Base-by-base conservation (phyloP, 257 asterid species). In the Anisodus tanguticus region DNA sequence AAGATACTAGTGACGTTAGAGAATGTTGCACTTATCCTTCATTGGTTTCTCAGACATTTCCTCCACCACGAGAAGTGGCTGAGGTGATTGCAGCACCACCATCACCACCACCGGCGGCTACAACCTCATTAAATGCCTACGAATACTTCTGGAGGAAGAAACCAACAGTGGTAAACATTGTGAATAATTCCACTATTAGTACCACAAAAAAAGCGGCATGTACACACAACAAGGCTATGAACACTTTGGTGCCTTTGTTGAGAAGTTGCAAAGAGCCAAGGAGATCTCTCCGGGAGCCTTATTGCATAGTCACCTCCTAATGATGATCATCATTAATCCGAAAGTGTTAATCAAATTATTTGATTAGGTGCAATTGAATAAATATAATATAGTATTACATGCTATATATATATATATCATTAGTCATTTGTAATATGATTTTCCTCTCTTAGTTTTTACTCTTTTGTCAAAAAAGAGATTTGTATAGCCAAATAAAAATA, bases 251-350 rank as follows among this genome's bases (percentile, higher is more conserved):
- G 57, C 89, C 93, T 70, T 82, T 86, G 17, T 53, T 87, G 80
- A 89, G 88, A 85, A 91, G 93, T 41, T 95, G 98, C 98, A 92
- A 90, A 45, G 94, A 92, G 84, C 81, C 90, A 0, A 89, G 89
- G 72, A 91, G 89, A 62, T 88, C 96, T 77, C 90, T 87, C 45
- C 88, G 94, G 92, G 92, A 90, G 90, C 93, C 97, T 49, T 64
- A 86, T 77, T 94, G 98, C 94, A 89, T 95, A 84, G 95, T 95
- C 81, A 92, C 98, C 35, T 93, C 92, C 82, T 90, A 83, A 92
- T 74, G 58, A 31, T 62, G 59, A 43, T 22, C 70, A 53, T 19
- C 80, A 67, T 86, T 85, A 67, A 82, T 74, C 26, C 57, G 35
- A 8, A 79, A 81, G 86, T 35, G 47, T 63, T 83, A 45, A n/a